Evolutionary conservation across 192 early-diverging fungal genomes (phyloP), one percentile per base, ranked within the genome.

Genomic region (Funneliformis geosporum): DNA sequence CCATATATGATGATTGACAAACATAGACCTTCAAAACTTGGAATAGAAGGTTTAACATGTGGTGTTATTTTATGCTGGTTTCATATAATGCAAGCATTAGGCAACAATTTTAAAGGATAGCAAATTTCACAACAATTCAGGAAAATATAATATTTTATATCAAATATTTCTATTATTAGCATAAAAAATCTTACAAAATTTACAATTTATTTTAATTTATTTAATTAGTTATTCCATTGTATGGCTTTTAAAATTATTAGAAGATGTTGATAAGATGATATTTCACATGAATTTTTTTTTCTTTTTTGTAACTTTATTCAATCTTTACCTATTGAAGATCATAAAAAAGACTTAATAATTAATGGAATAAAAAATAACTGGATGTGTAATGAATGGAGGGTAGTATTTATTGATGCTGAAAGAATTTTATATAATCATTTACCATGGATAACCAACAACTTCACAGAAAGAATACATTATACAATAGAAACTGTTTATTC

Each of bases 1-100:
- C 9, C 62, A 10, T 27, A 28, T 65, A 33, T 33, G 14, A 65
- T 33, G 25, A 44, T 70, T 9, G 39, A 70, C 25, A 70, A 70
- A 39, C 7, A 70, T 70, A n/a, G 39, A 70, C 33, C 68, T n/a
- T 39, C 40, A 21, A 70, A 70, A n/a, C 16, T 70, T 70, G 68
- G 39, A 70, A 44, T 70, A 44, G 16, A 70, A 70, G 39, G 38
- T 40, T 27, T 70, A 39, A 21, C 18, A n/a, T 18, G 39, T 7
- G 42, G 16, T 5, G 21, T 7, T 42, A 70, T 70, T 65, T 27
- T 65, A 23, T 70, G 68, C 21, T 70, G 42, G 68, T 70, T 70
- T 6, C n/a, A 70, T 44, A 46, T 70, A 21, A 70, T 70, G 21
- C 21, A 70, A 70, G 5, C 38, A 8, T 43, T 44, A 18, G 9